Evolutionary conservation across 2,329 filamentous ascomycete genomes (phyloP).

Genomic region (Macroventuria anomochaeta): DNA sequence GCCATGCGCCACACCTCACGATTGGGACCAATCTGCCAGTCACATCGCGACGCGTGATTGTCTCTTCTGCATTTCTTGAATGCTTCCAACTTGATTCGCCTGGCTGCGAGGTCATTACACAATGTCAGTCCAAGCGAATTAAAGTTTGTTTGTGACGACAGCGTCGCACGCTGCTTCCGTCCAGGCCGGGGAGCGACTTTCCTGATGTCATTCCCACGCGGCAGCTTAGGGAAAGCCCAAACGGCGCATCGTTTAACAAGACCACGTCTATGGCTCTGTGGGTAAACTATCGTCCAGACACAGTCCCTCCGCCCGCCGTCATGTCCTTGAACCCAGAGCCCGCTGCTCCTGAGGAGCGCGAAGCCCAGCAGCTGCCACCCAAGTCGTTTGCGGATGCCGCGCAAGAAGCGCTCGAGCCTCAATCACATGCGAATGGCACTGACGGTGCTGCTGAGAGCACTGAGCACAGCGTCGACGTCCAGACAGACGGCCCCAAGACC

Average conservation of each 20-base stretch:
- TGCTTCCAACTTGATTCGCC: constrained; percentile 1
- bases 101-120: not conserved
- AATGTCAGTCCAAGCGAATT: not conserved
- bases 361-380: constrained; percentile 47
- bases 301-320: constrained; percentile 18
- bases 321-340: constrained; percentile 54
- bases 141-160: not conserved
- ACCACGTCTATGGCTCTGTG: constrained; percentile 18
- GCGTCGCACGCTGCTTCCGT: constrained; percentile 18
- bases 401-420: constrained; percentile 39
- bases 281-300: constrained; percentile 15
- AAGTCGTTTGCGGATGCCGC: constrained; percentile 55
- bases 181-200: constrained; percentile 9
- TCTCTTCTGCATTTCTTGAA: not conserved
- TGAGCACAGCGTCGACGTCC: constrained; percentile 13
- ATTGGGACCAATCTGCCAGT: not conserved
- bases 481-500: constrained; percentile 24
- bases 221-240: constrained; percentile 26
- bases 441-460: constrained; percentile 22
- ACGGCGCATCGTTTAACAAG: constrained; percentile 32
- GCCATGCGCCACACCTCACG: constrained; percentile 24
- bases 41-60: not conserved
- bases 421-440: constrained; percentile 31
- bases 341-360: constrained; percentile 49
- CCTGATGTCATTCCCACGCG: constrained; percentile 29